Evolutionary conservation across 306 rosid genomes (phyloP).

Genomic region (Carpinus fangiana): DNA sequence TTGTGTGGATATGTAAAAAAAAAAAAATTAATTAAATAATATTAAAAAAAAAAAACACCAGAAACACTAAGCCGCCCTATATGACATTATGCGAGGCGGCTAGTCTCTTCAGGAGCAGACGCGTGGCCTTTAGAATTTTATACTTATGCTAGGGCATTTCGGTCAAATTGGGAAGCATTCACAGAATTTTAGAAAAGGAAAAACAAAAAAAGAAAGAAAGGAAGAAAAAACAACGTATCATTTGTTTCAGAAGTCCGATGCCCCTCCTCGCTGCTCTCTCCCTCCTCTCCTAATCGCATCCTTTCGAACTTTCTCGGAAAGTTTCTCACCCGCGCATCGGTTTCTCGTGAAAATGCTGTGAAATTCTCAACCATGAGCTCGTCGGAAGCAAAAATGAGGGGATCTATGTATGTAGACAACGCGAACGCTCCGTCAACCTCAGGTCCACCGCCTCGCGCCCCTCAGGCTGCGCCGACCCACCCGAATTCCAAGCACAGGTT

Average conservation of each 20-base stretch:
- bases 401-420: slow-evolving; percentile 40
- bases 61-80: too few species aligned
- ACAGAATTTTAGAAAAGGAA: neutral
- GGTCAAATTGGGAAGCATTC: neutral
- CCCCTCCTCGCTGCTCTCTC: neutral
- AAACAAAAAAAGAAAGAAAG: neutral
- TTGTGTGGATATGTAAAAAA: too few species aligned
- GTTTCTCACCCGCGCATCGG: neutral
- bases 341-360: slow-evolving; percentile 19
- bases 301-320: slow-evolving; percentile 3
- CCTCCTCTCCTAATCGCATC: neutral
- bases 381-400: slow-evolving; percentile 40
- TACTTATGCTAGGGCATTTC: neutral
- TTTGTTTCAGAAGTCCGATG: neutral
- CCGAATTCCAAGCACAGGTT: slow-evolving; percentile 29
- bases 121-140: neutral
- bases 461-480: slow-evolving; percentile 11
- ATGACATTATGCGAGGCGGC: neutral
- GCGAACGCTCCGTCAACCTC: slow-evolving; percentile 43
- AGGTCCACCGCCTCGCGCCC: slow-evolving; percentile 17
- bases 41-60: too few species aligned
- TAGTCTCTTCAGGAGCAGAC: neutral
- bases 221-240: neutral
- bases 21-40: too few species aligned
- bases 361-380: slow-evolving; percentile 32